A percentile compares a stretch with the other conserved stretches of the same genome.
phyloP scores from a whole-genome alignment of 805 yeast species.

The Starmerella gropengiesseri region DNA sequence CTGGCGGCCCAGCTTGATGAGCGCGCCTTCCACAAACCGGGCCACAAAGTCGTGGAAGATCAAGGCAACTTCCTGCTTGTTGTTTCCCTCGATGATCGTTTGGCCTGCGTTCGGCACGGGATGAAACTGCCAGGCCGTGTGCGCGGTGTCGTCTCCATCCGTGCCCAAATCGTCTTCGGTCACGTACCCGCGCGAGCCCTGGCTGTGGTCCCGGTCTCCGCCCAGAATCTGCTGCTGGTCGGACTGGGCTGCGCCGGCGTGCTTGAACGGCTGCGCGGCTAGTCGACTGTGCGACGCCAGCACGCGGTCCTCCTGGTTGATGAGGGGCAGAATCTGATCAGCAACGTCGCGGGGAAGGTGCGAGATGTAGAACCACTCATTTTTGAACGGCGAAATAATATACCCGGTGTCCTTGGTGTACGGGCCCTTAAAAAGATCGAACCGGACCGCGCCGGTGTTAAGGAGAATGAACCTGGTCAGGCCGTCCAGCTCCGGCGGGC shows the following conservation, averaged over 20 bases:
- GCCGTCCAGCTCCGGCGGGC: slow-evolving; percentile 22
- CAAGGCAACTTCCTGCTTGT: slow-evolving; percentile 47
- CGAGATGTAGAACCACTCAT: slow-evolving; percentile 60
- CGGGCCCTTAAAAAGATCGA: slow-evolving; percentile 74
- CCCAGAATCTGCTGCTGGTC: not conserved
- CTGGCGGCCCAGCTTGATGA: slow-evolving; percentile 28
- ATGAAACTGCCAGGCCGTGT: slow-evolving; percentile 46
- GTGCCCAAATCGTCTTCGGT: slow-evolving; percentile 77
- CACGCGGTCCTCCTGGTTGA: slow-evolving; percentile 37
- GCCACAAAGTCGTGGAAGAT: slow-evolving; percentile 71
- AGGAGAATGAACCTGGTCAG: slow-evolving; percentile 45
- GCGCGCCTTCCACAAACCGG: slow-evolving; percentile 39
- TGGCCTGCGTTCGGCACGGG: slow-evolving; percentile 73
- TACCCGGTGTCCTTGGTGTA: slow-evolving; percentile 69
- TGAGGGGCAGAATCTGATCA: slow-evolving; percentile 37
- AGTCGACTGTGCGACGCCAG: slow-evolving; percentile 8
- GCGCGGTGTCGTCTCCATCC: slow-evolving; percentile 76
- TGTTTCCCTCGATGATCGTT: slow-evolving; percentile 9
- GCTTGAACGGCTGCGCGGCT: not conserved
- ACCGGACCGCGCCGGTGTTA: slow-evolving; percentile 79
- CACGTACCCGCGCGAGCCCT: slow-evolving; percentile 45
- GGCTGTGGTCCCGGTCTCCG: not conserved
- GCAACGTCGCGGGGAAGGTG: slow-evolving; percentile 52
- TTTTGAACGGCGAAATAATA: slow-evolving; percentile 73
- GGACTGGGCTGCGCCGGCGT: not conserved